Evolutionary conservation across 148 eudicot species (phyloP).

Genomic region (Spergularia marina): DNA sequence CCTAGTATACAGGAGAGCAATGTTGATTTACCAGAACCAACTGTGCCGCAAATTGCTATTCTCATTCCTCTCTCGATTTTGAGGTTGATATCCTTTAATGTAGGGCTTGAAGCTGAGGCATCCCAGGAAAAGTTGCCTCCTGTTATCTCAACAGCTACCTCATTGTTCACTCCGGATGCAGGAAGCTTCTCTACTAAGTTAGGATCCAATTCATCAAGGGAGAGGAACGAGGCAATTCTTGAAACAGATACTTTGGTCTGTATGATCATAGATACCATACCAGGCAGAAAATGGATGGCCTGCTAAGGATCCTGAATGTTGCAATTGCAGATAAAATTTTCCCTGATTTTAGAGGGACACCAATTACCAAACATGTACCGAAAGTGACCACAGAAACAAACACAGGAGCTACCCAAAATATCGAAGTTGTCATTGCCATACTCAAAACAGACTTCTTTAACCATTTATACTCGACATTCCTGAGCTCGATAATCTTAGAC

Average conservation of each 20-base stretch:
- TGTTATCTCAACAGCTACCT: slow-evolving; percentile 36
- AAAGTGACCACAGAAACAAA: slow-evolving; percentile 36
- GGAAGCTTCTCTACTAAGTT: slow-evolving; percentile 38
- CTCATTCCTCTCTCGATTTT: slow-evolving; percentile 27
- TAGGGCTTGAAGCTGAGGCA: slow-evolving; percentile 13
- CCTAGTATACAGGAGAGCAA: slow-evolving; percentile 49
- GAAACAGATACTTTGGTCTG: slow-evolving; percentile 51
- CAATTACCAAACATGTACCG: slow-evolving; percentile 31
- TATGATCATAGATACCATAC: slow-evolving; percentile 30
- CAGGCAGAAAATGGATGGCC: slow-evolving; percentile 39
- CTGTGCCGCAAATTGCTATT: slow-evolving; percentile 43
- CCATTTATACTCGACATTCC: slow-evolving; percentile 34
- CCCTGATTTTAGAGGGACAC: slow-evolving; percentile 38
- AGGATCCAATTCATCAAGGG: slow-evolving; percentile 37
- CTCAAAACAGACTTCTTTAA: slow-evolving; percentile 28
- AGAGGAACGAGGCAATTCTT: slow-evolving; percentile 43
- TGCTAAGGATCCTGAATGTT: slow-evolving; percentile 37
- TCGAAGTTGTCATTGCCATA: slow-evolving; percentile 20
- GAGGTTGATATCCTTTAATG: slow-evolving; percentile 38
- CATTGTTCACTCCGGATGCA: slow-evolving; percentile 18
- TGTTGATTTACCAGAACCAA: slow-evolving; percentile 54
- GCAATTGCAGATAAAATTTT: slow-evolving; percentile 40
- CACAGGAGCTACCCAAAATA: slow-evolving; percentile 35
- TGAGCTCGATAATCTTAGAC: slow-evolving; percentile 34
- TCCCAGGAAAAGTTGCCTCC: slow-evolving; percentile 51